phyloP scores from a whole-genome alignment of 257 asterid genomes.

The Petunia secreta region DNA sequence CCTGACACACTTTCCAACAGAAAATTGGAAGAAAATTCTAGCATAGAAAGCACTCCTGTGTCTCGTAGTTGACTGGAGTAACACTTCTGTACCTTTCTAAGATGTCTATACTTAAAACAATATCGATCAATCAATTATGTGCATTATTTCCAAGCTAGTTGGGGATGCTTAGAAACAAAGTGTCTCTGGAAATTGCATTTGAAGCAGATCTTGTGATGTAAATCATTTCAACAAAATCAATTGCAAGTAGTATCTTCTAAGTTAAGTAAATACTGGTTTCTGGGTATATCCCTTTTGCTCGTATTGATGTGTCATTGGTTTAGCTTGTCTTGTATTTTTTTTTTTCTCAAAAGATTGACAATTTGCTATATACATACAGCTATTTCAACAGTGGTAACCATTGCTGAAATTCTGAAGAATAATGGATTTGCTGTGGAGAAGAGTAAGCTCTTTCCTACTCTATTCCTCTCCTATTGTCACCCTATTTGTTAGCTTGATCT shows the following conservation, averaged over 20 bases:
- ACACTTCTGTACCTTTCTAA: too few species aligned
- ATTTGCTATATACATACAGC: constrained; percentile 44
- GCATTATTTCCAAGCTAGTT: too few species aligned
- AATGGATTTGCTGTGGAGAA: constrained; percentile 68
- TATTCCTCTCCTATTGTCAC: neutral
- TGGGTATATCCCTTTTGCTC: neutral
- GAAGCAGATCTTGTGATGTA: too few species aligned
- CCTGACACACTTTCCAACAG: neutral
- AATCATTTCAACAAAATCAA: too few species aligned
- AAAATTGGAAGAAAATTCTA: neutral
- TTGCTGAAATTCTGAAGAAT: constrained; percentile 75
- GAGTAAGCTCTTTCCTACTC: constrained; percentile 42
- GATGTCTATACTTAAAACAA: too few species aligned
- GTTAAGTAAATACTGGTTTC: neutral
- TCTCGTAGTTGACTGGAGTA: neutral
- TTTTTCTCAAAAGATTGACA: neutral
- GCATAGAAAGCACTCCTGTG: neutral
- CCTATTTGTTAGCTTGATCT: neutral
- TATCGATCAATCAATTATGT: too few species aligned
- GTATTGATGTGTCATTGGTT: neutral
- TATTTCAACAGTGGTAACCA: constrained; percentile 67
- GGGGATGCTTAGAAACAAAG: too few species aligned
- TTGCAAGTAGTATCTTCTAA: neutral
- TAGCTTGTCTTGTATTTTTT: neutral
- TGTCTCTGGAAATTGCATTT: too few species aligned